Percentiles rank a stretch among this genome's conserved stretches.
Evolutionary conservation across 352 stramenopile species (phyloP).

Genomic region (Thraustochytrium sp.): DNA sequence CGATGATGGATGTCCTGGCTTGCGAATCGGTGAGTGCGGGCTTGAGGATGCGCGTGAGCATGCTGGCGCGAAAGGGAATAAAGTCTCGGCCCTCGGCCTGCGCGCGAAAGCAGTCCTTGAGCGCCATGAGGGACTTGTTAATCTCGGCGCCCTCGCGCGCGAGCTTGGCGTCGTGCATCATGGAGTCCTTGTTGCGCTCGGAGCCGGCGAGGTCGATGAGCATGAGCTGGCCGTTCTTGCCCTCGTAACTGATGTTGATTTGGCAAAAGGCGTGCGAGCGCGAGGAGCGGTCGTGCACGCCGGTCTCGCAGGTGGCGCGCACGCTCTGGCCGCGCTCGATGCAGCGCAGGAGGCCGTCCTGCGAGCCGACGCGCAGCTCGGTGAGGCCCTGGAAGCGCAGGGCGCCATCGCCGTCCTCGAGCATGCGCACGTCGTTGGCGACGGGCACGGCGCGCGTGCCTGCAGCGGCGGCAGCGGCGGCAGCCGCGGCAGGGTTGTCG

Average conservation of each 20-base stretch:
- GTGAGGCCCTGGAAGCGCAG: slow-evolving; percentile 26
- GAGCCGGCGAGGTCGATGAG: slow-evolving; percentile 55
- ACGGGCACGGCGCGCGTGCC: slow-evolving; percentile 26
- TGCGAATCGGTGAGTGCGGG: slow-evolving; percentile 42
- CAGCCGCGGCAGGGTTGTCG: neutral
- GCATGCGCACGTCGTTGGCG: slow-evolving; percentile 42
- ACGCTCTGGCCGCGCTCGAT: slow-evolving; percentile 18
- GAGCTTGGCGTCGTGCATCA: slow-evolving; percentile 43
- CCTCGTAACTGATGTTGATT: slow-evolving; percentile 45
- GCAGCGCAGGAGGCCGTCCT: neutral
- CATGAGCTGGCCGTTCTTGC: slow-evolving; percentile 36
- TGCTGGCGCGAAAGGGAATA: slow-evolving; percentile 48
- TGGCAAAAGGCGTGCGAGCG: slow-evolving; percentile 51
- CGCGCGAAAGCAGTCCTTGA: slow-evolving; percentile 57
- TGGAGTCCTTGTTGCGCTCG: slow-evolving; percentile 56
- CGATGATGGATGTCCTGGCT: slow-evolving; percentile 47
- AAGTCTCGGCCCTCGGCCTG: slow-evolving; percentile 28
- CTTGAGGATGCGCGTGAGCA: slow-evolving; percentile 52
- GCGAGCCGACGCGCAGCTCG: neutral
- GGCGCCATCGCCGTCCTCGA: slow-evolving; percentile 16
- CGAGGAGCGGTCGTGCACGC: slow-evolving; percentile 47
- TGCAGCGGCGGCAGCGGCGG: neutral
- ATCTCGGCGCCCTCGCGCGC: slow-evolving; percentile 55
- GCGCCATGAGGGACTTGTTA: slow-evolving; percentile 53
- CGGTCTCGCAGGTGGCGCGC: slow-evolving; percentile 39